phyloP scores from a whole-genome alignment of 768 basidiomycete species.

The Suillus ampliporus region DNA sequence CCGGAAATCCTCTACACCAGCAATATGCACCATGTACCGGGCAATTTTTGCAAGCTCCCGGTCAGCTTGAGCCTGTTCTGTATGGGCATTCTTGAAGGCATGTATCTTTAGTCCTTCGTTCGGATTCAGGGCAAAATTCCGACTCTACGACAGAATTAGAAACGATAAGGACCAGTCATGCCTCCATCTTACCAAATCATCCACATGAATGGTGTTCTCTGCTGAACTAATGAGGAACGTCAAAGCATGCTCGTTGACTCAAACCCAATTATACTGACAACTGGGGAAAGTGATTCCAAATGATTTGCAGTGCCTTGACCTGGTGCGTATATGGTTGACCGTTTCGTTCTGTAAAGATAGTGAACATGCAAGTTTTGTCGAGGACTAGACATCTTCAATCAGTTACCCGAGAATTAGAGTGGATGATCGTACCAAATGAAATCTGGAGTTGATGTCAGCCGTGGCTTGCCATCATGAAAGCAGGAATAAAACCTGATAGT shows the following conservation, averaged over 20 bases:
- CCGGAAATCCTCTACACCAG: slow-evolving; percentile 63
- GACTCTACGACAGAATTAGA: slow-evolving; percentile 48
- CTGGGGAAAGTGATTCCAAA: slow-evolving; percentile 87
- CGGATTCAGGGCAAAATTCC: slow-evolving; percentile 90
- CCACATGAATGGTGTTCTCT: slow-evolving; percentile 84
- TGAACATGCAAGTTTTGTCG: slow-evolving; percentile 90
- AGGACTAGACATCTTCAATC: slow-evolving; percentile 55
- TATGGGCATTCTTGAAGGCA: slow-evolving; percentile 82
- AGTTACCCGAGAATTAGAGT: not conserved
- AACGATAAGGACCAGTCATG: not conserved
- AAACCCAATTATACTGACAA: slow-evolving; percentile 51
- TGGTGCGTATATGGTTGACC: slow-evolving; percentile 80
- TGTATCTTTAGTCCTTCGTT: slow-evolving; percentile 82
- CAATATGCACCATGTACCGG: slow-evolving; percentile 70
- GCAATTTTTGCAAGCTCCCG: slow-evolving; percentile 71
- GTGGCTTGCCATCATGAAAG: not conserved
- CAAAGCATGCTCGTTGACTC: not conserved
- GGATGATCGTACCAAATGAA: slow-evolving; percentile 57
- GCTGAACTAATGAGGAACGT: slow-evolving; percentile 49
- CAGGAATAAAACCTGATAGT: slow-evolving; percentile 63
- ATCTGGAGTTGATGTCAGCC: slow-evolving; percentile 43
- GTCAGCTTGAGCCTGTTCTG: slow-evolving; percentile 64
- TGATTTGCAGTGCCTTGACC: slow-evolving; percentile 82
- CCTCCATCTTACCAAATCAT: slow-evolving; percentile 68
- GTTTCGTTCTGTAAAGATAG: slow-evolving; percentile 76